Base-by-base conservation (phyloP, 371 early-diverging fungal species). In the Mucor piriformis region DNA sequence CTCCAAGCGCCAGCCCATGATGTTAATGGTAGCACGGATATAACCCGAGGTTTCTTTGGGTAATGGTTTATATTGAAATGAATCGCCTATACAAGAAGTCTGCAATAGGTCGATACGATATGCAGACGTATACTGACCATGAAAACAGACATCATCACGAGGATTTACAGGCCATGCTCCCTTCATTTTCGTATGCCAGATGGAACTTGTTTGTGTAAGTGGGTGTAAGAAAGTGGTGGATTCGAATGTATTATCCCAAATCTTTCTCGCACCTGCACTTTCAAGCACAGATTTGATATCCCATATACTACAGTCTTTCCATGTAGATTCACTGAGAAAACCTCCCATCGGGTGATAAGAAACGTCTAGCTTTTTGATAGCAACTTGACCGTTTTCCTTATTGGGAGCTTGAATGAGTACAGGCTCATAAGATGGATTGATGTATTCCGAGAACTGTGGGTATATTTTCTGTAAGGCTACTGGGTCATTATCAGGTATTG, bases 161-260 rank as follows among this genome's bases (percentile, higher is more conserved):
- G 83, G 72, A 35, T 80, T 80, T 50, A 63, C 27, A 6, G 81
- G 77, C 85, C 85, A 85, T n/a, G 81, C 72, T 16, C 80, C 83
- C 48, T 80, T 82, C 13, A 75, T 46, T 29, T 81, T 74, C 16
- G 77, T 66, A 27, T 83, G 82, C 59, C 73, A 76, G 10, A 85
- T 46, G 0, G 73, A 71, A 23, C 83, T 82, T 3, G 79, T 76
- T 3, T 80, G 79, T 6, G 85, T 77, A 0, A 78, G 50, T 3
- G 77, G 70, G 25, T 71, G 68, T 8, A 85, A 40, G 40, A 79
- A 57, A 3, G 64, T 63, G 6, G 73, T 67, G 3, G 71, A 75
- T 18, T 85, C 83, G 59, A 81, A 80, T 37, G 77, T 72, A 24
- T 72, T 70, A 60, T 81, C 82, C 83, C 84, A 80, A 32, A 75